A percentile compares a stretch with the other conserved stretches of the same genome.
Evolutionary conservation across 1,284 basidiomycete genomes (phyloP).

Genomic region (Pseudozyma pruni): DNA sequence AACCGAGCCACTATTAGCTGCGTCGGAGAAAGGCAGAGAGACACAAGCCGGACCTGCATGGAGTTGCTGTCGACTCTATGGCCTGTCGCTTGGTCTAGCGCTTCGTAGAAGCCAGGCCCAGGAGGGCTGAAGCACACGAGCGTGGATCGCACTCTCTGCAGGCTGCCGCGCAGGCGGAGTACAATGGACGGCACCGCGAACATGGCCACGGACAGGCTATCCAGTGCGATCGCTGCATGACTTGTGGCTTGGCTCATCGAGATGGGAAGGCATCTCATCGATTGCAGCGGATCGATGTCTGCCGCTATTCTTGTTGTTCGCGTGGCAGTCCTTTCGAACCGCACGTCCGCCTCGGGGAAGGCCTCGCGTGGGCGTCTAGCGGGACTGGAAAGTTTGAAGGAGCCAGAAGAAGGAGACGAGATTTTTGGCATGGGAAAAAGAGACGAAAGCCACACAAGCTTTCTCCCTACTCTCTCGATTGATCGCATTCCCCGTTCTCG

Average conservation of each 20-base stretch:
- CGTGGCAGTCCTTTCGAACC: conserved; percentile 7
- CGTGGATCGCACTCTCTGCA: neutral
- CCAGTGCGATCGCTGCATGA: too few relatives aligned
- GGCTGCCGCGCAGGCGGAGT: neutral
- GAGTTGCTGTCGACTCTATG: neutral
- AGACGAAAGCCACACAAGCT: neutral
- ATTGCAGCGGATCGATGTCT: neutral
- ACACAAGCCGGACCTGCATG: conserved; percentile 7
- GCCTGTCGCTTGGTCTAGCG: too few relatives aligned
- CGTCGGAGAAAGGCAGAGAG: neutral
- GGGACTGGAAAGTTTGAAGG: conserved; percentile 1
- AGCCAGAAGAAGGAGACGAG: conserved; percentile 1
- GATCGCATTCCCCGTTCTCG: neutral
- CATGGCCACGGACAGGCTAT: neutral
- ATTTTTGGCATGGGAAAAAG: conserved; percentile 10
- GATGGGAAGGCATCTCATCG: too few relatives aligned
- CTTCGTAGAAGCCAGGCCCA: neutral
- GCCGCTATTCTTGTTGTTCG: conserved; percentile 1
- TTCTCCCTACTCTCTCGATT: neutral
- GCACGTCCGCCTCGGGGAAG: conserved; percentile 16
- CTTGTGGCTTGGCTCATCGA: too few relatives aligned
- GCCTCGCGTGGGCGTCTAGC: conserved; percentile 22
- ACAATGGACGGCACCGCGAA: neutral
- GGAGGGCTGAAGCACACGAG: neutral
- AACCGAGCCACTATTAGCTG: neutral